Conservation (phyloP, 2,329 filamentous ascomycete species). For the Claviceps digitariae region DNA sequence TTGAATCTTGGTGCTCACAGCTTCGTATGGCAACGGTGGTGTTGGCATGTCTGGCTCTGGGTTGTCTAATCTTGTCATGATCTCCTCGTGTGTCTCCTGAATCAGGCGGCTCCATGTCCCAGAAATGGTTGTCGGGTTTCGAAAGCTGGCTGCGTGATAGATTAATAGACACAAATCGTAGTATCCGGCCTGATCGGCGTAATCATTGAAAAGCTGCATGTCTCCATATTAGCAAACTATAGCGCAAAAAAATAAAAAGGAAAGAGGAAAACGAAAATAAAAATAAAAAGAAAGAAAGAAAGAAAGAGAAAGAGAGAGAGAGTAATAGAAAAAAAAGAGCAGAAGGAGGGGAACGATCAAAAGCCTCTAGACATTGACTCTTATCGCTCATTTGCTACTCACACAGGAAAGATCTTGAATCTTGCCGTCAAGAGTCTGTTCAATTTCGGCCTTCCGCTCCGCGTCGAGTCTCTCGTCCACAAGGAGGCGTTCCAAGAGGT, state of each 20-base stretch:
- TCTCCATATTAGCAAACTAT: conserved; percentile 2
- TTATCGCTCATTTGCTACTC: too few relatives aligned
- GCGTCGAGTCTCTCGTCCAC: conserved; percentile 55
- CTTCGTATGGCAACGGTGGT: conserved; percentile 52
- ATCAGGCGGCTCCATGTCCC: conserved; percentile 78
- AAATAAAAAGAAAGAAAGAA: background rate
- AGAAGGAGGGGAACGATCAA: too few relatives aligned
- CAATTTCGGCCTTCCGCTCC: conserved; percentile 50
- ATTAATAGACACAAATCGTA: conserved; percentile 89
- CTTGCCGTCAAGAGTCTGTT: conserved; percentile 58
- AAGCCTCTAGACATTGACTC: too few relatives aligned
- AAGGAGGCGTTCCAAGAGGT: conserved; percentile 66
- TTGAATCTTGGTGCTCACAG: conserved; percentile 49
- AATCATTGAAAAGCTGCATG: conserved; percentile 73
- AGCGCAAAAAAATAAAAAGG: conserved; percentile 1
- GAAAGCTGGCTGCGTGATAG: conserved; percentile 82
- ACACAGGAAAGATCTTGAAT: conserved; percentile 67
- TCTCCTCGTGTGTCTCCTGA: conserved; percentile 51
- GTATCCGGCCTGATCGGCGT: conserved; percentile 82
- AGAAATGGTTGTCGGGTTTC: conserved; percentile 71
- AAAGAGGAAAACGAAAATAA: too few relatives aligned
- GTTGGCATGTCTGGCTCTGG: conserved; percentile 25
- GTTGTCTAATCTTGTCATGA: conserved; percentile 28
- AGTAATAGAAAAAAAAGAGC: too few relatives aligned
- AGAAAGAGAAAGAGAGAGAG: too few relatives aligned